Evolutionary conservation across 2,329 filamentous ascomycete species (phyloP).

Genomic region (Emmonsiellopsis sp.): DNA sequence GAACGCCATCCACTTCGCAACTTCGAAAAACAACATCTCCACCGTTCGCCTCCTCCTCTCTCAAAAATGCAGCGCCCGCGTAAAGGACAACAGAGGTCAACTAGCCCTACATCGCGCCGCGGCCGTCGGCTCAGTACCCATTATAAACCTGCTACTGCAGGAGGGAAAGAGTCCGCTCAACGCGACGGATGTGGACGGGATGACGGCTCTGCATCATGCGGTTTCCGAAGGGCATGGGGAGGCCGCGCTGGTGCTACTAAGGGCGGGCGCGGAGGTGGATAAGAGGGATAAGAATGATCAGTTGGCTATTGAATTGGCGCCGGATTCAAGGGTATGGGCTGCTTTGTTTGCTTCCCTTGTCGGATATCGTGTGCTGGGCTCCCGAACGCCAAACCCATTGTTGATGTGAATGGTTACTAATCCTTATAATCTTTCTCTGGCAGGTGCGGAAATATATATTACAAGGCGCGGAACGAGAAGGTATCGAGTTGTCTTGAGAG

Average conservation of each 20-base stretch:
- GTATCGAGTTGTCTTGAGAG: conserved; percentile 52
- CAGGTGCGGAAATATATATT: conserved; percentile 69
- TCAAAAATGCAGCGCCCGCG: conserved; percentile 64
- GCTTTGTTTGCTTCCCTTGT: background rate
- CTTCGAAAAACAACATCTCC: conserved; percentile 81
- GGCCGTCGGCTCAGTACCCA: conserved; percentile 78
- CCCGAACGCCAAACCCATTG: too few relatives aligned
- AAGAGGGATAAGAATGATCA: conserved; percentile 64
- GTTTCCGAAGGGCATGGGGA: conserved; percentile 58
- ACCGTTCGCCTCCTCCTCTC: conserved; percentile 67
- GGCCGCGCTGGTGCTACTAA: conserved; percentile 71
- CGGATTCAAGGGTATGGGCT: conserved; percentile 64
- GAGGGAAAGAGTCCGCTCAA: conserved; percentile 69
- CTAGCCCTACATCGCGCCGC: conserved; percentile 86
- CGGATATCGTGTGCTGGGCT: too few relatives aligned
- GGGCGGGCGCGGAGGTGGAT: conserved; percentile 71
- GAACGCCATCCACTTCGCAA: conserved; percentile 84
- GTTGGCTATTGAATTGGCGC: conserved; percentile 70
- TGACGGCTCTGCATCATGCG: conserved; percentile 79
- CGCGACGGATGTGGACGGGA: conserved; percentile 69
- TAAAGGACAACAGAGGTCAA: conserved; percentile 81
- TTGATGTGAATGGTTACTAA: background rate
- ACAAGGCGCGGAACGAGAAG: conserved; percentile 71
- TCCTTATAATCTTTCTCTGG: background rate
- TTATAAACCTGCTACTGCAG: conserved; percentile 69